Evolutionary conservation across 169 alveolate genomes (phyloP).

Genomic region (Eimeria necatrix): DNA sequence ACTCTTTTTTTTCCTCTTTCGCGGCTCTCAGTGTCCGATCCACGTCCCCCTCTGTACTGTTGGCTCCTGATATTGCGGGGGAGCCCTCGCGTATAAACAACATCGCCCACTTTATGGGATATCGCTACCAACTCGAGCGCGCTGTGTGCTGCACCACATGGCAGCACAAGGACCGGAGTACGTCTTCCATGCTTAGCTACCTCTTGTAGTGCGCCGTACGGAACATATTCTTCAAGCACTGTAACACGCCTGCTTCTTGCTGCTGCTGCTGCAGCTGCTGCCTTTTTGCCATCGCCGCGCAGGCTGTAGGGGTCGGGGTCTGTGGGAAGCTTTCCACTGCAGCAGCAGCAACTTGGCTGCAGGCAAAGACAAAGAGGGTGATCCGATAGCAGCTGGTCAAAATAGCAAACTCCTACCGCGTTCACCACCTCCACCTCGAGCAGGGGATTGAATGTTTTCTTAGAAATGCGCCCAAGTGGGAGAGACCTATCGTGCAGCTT

Average conservation of each 20-base stretch:
- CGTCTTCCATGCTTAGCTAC: too few species aligned
- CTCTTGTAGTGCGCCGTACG: conserved; percentile 20
- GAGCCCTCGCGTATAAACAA: background rate
- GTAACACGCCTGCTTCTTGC: conserved; percentile 22
- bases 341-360: conserved; percentile 57
- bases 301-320: conserved; percentile 47
- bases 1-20: background rate
- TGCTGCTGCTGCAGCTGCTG: conserved; percentile 21
- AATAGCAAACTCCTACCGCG: conserved; percentile 17
- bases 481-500: background rate
- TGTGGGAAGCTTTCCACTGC: conserved; percentile 20
- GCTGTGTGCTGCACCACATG: conserved; percentile 33
- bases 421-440: conserved; percentile 42
- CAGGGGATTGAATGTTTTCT: background rate
- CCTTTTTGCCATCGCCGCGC: background rate
- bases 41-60: background rate
- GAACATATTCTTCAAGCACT: background rate
- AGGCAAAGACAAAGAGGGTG: background rate
- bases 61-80: background rate
- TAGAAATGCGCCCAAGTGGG: background rate
- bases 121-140: conserved; percentile 11
- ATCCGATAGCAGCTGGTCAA: background rate
- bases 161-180: conserved; percentile 12
- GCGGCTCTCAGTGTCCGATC: background rate
- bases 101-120: background rate